These are phyloP conservation scores for Hypoxylon sp. DNA, from an alignment of 2,329 filamentous ascomycete species.

Conservation along the genomic window DNA sequence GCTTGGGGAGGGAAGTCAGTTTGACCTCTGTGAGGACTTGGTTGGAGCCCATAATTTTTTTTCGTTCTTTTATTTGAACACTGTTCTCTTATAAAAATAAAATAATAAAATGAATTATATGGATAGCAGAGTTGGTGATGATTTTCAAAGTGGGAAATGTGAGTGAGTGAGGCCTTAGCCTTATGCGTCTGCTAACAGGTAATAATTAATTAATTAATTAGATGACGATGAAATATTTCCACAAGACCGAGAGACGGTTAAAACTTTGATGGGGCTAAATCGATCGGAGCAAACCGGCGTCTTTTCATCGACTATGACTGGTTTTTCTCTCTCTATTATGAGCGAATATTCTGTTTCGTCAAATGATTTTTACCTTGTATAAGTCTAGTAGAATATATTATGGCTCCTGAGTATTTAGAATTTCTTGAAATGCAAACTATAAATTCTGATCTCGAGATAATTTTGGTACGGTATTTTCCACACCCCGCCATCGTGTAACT, in stretches of 20 bases:
- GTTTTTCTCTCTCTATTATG: neutral
- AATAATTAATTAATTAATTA: too few species aligned
- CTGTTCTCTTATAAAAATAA: too few species aligned
- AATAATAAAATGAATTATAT: too few species aligned
- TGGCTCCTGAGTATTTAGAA: neutral
- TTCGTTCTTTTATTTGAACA: constrained; percentile 4
- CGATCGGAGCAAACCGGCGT: constrained; percentile 33
- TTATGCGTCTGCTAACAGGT: too few species aligned
- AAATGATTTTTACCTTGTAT: neutral
- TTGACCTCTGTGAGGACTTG: constrained; percentile 41
- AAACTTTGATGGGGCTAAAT: constrained; percentile 19
- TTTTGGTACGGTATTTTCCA: neutral
- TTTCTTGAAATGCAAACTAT: neutral
- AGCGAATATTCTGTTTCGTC: neutral
- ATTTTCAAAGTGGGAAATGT: neutral
- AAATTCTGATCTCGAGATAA: constrained; percentile 1
- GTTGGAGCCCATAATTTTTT: constrained; percentile 34
- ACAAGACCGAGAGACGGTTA: constrained; percentile 3
- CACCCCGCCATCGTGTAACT: neutral
- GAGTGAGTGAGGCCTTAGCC: too few species aligned
- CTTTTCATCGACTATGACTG: constrained; percentile 11
- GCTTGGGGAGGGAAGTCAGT: constrained; percentile 45
- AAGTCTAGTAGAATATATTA: neutral
- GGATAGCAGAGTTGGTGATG: constrained; percentile 3
- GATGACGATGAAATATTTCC: constrained; percentile 12